Base-by-base conservation (phyloP, 139 green algal species). In the Micromonas commoda region DNA sequence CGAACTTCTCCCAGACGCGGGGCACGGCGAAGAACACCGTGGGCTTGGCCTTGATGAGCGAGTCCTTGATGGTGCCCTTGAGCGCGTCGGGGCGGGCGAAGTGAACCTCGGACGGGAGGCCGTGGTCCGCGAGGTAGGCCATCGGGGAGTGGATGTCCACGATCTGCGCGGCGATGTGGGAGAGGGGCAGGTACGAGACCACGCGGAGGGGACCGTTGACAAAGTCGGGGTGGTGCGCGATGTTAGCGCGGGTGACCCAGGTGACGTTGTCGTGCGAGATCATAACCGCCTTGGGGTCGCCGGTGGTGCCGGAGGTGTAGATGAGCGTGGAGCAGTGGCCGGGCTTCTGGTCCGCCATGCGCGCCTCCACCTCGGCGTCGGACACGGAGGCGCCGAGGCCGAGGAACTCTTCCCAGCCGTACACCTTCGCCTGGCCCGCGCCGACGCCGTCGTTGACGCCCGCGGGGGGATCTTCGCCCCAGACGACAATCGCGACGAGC, bases 1-100 rank as follows among this genome's bases (percentile, higher is more conserved):
- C 53, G 29, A 81, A 73, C 77, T 81, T 81, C 37, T 76, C 64
- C 66, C 66, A 81, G 9, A 81, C 51, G 29, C 77, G 66, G 32
- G 77, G 77, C 63, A 81, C 77, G 38, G 54, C 77, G 26, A 74
- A 73, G 64, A 81, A 81, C n/a, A 81, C 61, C n/a, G 77, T 81
- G 20, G 77, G 77, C 39, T 39, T 64, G 3, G 66, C 65, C 26
- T 70, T 34, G 16, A 81, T 45, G 32, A 81, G 65, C 26, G 72
- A 71, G 4, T 71, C 72, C 72, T 78, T 78, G 3, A 78, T 6
- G 26, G 52, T 57, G 5, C 72, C 72, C 72, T 78, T 78, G 20
- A 81, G 67, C 37, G 77, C 64, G 45, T 74, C 67, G 3, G 64
- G 64, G 16, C 67, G 39, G 35, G 64, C 66, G 65, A 76, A 81